Base-by-base conservation (phyloP, 345 rosid species). In the Camelina neglecta region DNA sequence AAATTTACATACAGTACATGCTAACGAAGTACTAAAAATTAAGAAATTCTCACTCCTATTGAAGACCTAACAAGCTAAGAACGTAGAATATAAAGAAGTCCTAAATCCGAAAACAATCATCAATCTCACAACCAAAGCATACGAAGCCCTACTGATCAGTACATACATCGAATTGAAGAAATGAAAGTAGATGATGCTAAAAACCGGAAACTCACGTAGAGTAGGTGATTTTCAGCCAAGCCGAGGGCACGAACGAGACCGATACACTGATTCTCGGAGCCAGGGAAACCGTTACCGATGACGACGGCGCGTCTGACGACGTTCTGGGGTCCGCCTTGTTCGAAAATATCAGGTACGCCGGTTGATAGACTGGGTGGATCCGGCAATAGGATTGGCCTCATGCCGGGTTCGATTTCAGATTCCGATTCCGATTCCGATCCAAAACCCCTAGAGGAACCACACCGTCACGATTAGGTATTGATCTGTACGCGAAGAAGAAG, bases 331-430 rank as follows among this genome's bases (percentile, higher is more conserved):
- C 94, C 97, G 74, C 82, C 90, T 73, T 71, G 81, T 33, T 90
- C 88, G 83, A 92, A 95, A 83, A 95, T 92, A 82, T 95, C 98
- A 58, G 97, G 97, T 49, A 90, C 88, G 65, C 97, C 98, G 65
- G 75, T 62, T 13, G 87, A 82, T 24, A 85, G 72, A 70, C 79
- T 81, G 6, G 96, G 96, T 31, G 98, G 98, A 75, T 92, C 96
- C 63, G 98, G 98, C 42, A 95, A 92, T 71, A 88, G 75, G 60
- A 92, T 92, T 26, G 96, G 91, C 91, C 86, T 90, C 96, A 93
- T 93, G 71, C 81, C 81, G 74, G 69, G n/a, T 35, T 35, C 5
- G 60, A 56, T 59, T 58, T 42, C 10, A n/a, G 6, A 4, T 45
- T 49, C 41, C 9, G 4, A 26, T 26, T 26, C 4, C 29, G 1